Percentiles rank a stretch among this genome's conserved stretches.
phyloP scores from a whole-genome alignment of 148 eudicot genomes.

The Rhododendron vialii region DNA sequence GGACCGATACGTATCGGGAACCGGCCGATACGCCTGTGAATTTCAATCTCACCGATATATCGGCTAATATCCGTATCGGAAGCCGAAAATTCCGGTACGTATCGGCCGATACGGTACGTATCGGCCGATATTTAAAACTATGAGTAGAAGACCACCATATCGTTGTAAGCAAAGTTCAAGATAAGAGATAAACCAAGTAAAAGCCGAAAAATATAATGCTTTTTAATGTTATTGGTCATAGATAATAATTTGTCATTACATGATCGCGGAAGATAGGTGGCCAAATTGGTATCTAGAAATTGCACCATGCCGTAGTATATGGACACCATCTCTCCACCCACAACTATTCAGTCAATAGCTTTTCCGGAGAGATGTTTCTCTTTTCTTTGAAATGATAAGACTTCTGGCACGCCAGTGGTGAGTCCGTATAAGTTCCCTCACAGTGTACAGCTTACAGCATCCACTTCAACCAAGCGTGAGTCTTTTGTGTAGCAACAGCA shows the following conservation, averaged over 20 bases:
- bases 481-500: background rate
- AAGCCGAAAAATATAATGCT: background rate
- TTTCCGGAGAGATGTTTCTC: background rate
- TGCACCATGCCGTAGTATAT: background rate
- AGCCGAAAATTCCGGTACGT: too few species aligned
- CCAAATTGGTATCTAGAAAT: background rate
- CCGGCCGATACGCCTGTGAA: too few species aligned
- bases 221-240: background rate
- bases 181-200: background rate
- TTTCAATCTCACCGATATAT: too few species aligned
- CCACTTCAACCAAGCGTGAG: background rate
- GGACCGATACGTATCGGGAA: too few species aligned
- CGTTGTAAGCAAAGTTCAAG: background rate
- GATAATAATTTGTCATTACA: background rate
- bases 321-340: background rate
- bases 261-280: background rate
- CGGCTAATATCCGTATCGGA: too few species aligned
- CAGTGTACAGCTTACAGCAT: background rate
- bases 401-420: background rate
- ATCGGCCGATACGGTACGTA: too few species aligned
- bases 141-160: background rate
- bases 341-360: background rate
- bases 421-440: background rate
- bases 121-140: too few species aligned
- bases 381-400: background rate